These are phyloP conservation scores for Ajuga reptans DNA, from an alignment of 305 asterid genomes.

Conservation along the genomic window DNA sequence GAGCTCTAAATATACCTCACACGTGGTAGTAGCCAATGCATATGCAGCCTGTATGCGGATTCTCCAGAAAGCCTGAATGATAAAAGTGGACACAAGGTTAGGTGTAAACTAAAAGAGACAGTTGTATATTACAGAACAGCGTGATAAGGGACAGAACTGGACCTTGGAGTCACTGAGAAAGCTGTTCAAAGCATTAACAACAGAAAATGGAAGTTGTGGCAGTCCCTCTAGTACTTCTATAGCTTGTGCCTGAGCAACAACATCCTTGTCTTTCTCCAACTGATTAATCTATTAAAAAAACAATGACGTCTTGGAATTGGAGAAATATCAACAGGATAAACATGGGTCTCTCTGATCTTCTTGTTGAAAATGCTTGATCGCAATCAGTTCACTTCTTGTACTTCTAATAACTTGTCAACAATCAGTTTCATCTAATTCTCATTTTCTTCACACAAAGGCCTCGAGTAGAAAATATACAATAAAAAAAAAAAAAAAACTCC, in stretches of 20 bases:
- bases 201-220: conserved; percentile 77
- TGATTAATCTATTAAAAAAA: conserved; percentile 66
- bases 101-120: conserved; percentile 12
- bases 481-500: conserved; percentile 3
- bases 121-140: background rate
- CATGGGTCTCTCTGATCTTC: background rate
- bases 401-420: background rate
- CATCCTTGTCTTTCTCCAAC: conserved; percentile 95
- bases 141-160: conserved; percentile 18
- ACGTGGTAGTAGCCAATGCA: conserved; percentile 80
- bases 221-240: conserved; percentile 70
- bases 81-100: conserved; percentile 23
- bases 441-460: conserved; percentile 1
- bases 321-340: conserved; percentile 11
- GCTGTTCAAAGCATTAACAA: conserved; percentile 72
- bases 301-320: conserved; percentile 2
- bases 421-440: background rate
- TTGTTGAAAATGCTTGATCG: conserved; percentile 11
- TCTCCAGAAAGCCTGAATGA: conserved; percentile 87
- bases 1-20: conserved; percentile 49
- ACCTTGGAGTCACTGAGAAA: conserved; percentile 92
- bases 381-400: background rate
- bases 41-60: conserved; percentile 90
- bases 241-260: conserved; percentile 94
- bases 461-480: too few relatives aligned